Conservation (phyloP, 2,329 filamentous ascomycete species). For the Penicillium sp. region DNA sequence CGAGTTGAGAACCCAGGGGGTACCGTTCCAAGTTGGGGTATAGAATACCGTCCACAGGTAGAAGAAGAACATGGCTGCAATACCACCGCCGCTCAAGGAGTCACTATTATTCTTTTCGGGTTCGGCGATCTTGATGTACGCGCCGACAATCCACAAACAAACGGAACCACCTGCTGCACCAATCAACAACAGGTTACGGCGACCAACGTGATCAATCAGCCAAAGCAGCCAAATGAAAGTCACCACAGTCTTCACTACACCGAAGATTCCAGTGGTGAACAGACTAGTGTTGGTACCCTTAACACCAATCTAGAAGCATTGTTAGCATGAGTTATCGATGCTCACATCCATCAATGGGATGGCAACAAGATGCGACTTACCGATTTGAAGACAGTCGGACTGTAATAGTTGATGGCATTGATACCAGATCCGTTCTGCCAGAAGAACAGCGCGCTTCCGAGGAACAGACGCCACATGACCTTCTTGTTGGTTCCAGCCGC, state of each 20-base stretch:
- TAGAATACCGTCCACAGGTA: conserved; percentile 75
- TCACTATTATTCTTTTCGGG: conserved; percentile 24
- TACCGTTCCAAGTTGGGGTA: conserved; percentile 70
- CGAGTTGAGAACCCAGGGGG: conserved; percentile 72
- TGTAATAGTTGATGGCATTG: conserved; percentile 77
- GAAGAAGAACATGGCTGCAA: conserved; percentile 61
- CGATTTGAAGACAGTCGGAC: conserved; percentile 63
- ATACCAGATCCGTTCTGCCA: conserved; percentile 77
- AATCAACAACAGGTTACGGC: conserved; percentile 62
- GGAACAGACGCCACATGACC: conserved; percentile 68
- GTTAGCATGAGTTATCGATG: conserved; percentile 4
- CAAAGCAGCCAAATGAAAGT: conserved; percentile 69
- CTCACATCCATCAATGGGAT: background rate
- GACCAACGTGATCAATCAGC: conserved; percentile 64
- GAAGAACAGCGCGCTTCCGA: conserved; percentile 71
- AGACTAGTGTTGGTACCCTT: conserved; percentile 58
- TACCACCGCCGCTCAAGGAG: conserved; percentile 33
- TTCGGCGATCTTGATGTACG: conserved; percentile 38
- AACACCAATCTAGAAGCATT: conserved; percentile 52
- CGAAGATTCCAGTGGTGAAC: conserved; percentile 72
- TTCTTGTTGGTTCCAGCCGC: conserved; percentile 54
- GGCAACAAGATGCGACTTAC: conserved; percentile 4
- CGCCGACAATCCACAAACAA: conserved; percentile 40
- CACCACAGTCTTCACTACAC: conserved; percentile 68
- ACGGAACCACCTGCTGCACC: conserved; percentile 61